Evolutionary conservation across 2,329 filamentous ascomycete genomes (phyloP).

Genomic region (Fusarium cyanostomum): DNA sequence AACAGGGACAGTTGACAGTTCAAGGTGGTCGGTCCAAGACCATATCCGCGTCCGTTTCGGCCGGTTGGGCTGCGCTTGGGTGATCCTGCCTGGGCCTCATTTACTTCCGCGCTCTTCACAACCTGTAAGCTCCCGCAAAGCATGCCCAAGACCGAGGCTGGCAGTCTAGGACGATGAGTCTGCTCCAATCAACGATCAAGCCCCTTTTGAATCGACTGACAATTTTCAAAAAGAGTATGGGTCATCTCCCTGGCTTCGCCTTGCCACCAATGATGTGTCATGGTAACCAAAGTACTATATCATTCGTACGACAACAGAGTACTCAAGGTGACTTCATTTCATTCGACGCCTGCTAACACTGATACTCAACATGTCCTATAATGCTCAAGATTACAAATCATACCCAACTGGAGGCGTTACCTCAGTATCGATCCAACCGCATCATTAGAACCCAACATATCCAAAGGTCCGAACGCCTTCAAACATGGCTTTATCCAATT

Average conservation of each 20-base stretch:
- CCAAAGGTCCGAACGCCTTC: neutral
- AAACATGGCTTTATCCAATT: neutral
- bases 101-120: constrained; percentile 1
- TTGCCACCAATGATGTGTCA: constrained; percentile 7
- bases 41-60: neutral
- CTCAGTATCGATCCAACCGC: constrained; percentile 8
- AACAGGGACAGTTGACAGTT: constrained; percentile 11
- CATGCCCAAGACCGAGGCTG: constrained; percentile 18
- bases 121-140: constrained; percentile 15
- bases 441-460: constrained; percentile 30
- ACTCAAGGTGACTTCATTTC: neutral
- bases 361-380: constrained; percentile 5
- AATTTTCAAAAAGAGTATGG: neutral
- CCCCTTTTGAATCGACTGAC: neutral
- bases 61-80: constrained; percentile 8
- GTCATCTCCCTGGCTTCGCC: constrained; percentile 6
- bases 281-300: neutral
- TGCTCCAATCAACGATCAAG: constrained; percentile 5
- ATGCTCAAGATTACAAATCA: neutral
- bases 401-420: constrained; percentile 12
- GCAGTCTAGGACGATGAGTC: neutral
- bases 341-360: neutral
- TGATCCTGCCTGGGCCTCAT: constrained; percentile 28
- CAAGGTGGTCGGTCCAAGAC: neutral
- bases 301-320: neutral